phyloP scores from a whole-genome alignment of 2,329 filamentous ascomycete genomes.

The Fusarium duplospermum region DNA sequence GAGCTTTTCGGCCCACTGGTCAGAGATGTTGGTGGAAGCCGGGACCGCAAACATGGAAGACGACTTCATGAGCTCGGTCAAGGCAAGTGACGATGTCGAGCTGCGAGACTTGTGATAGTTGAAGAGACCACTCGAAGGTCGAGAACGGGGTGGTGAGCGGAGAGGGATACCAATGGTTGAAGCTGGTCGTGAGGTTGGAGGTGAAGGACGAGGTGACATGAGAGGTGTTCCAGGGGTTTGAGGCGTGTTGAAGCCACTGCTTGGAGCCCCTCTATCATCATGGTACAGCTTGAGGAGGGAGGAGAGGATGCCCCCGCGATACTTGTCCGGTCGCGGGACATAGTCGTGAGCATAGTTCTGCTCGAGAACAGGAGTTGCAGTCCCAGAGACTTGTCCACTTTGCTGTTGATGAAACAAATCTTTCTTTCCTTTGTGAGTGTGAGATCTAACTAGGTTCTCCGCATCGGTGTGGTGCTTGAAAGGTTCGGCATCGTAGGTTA shows the following conservation, averaged over 20 bases:
- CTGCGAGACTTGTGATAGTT: constrained; percentile 55
- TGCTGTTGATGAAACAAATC: constrained; percentile 48
- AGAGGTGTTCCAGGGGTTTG: constrained; percentile 52
- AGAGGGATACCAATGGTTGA: constrained; percentile 51
- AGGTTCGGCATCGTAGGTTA: constrained; percentile 29
- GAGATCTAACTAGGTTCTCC: constrained; percentile 51
- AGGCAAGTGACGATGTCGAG: constrained; percentile 58
- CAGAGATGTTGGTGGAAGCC: constrained; percentile 57
- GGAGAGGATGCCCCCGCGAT: constrained; percentile 78
- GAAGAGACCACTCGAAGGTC: constrained; percentile 55
- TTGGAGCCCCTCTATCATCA: constrained; percentile 54
- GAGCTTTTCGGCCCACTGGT: constrained; percentile 58
- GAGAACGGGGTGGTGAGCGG: constrained; percentile 47
- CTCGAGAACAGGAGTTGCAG: constrained; percentile 54
- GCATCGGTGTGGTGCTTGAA: constrained; percentile 45
- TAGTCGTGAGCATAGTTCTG: constrained; percentile 67
- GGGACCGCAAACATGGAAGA: constrained; percentile 64
- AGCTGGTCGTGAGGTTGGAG: constrained; percentile 53
- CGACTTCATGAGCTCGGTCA: constrained; percentile 65
- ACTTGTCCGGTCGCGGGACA: constrained; percentile 74
- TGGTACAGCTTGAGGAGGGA: constrained; percentile 78
- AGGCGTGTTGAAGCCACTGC: constrained; percentile 57
- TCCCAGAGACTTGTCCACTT: constrained; percentile 48
- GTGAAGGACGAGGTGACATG: constrained; percentile 57
- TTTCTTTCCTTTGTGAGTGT: constrained; percentile 46